Percentiles rank a stretch among this genome's conserved stretches.
These are phyloP conservation scores for Wickerhamiella kurtzmanii DNA, from an alignment of 805 yeast genomes.

Conservation along the genomic window DNA sequence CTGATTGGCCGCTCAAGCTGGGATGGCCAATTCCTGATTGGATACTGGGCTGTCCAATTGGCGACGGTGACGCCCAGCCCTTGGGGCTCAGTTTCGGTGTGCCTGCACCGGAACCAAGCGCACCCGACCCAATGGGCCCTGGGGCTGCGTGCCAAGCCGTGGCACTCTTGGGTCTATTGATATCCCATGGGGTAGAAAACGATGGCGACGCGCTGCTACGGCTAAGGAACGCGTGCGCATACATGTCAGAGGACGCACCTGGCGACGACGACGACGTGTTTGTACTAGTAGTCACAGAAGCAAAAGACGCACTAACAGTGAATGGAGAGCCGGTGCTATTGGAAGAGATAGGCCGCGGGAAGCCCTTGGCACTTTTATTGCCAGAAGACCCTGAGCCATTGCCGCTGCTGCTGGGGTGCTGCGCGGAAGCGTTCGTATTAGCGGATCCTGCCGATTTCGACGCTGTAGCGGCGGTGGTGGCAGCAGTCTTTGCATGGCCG, in stretches of 20 bases:
- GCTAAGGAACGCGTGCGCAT: conserved; percentile 17
- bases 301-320: neutral
- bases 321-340: neutral
- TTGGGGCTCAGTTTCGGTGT: neutral
- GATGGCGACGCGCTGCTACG: neutral
- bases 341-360: neutral
- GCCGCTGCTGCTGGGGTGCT: too few relatives aligned
- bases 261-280: neutral
- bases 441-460: neutral
- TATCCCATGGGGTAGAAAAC: conserved; percentile 20
- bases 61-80: neutral
- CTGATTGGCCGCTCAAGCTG: too few relatives aligned
- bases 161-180: conserved; percentile 21
- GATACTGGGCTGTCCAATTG: neutral
- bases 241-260: conserved; percentile 10
- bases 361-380: neutral
- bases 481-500: neutral
- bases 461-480: neutral
- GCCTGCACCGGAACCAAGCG: neutral
- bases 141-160: conserved; percentile 10
- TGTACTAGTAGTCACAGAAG: neutral
- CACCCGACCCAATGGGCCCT: conserved; percentile 1
- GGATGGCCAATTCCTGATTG: too few relatives aligned
- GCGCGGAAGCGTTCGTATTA: neutral
- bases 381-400: too few relatives aligned